Conservation (phyloP, 768 basidiomycete genomes). For the Flagelloscypha sp. region DNA sequence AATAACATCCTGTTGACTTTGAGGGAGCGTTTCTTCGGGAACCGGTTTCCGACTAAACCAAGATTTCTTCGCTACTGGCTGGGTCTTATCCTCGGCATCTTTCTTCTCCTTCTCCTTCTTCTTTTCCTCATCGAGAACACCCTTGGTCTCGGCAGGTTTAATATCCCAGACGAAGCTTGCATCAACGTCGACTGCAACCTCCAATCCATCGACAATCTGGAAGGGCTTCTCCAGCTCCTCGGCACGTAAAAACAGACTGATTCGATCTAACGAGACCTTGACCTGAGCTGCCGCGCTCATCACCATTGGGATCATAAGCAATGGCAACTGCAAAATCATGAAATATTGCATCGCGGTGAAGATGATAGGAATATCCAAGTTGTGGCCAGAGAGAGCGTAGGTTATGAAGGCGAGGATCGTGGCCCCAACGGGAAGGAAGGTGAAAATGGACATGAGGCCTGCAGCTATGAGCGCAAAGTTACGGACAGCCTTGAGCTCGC, state of each 20-base stretch:
- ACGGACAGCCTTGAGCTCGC: conserved; percentile 32
- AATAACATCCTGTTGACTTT: no score
- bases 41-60: no score
- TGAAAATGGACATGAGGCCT: no score
- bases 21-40: no score
- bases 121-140: no score
- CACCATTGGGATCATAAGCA: conserved; percentile 47
- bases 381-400: conserved; percentile 49
- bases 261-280: conserved; percentile 40
- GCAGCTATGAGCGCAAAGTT: no score
- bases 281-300: conserved; percentile 41
- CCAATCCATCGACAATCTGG: conserved; percentile 27
- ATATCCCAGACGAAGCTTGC: conserved; percentile 49
- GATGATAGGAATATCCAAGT: conserved; percentile 44
- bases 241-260: conserved; percentile 39
- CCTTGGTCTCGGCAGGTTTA: conserved; percentile 13
- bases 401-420: conserved; percentile 51
- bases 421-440: conserved; percentile 44
- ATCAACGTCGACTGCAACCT: conserved; percentile 36
- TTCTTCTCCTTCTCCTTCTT: no score
- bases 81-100: no score
- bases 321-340: conserved; percentile 55
- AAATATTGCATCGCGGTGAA: conserved; percentile 41
- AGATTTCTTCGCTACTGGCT: no score
- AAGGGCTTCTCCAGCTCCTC: conserved; percentile 48